Evolutionary conservation across 2,329 filamentous ascomycete species (phyloP).

Genomic region (Seiridium cupressi): DNA sequence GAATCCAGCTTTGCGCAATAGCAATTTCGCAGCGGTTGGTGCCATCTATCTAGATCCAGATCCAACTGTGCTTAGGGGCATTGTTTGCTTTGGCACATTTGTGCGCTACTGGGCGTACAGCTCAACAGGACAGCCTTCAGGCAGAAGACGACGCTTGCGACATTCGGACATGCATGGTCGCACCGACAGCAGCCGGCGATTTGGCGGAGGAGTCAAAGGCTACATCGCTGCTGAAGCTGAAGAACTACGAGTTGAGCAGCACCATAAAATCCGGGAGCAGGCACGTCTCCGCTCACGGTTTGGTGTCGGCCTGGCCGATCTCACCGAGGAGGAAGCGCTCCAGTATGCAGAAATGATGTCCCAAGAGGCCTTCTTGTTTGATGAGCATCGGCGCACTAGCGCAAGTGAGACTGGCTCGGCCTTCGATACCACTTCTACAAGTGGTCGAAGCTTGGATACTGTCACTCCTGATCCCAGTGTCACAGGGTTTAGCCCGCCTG

Average conservation of each 20-base stretch:
- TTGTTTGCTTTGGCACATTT: slow-evolving; percentile 83
- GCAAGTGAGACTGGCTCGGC: slow-evolving; percentile 49
- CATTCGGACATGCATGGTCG: slow-evolving; percentile 61
- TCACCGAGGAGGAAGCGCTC: slow-evolving; percentile 65
- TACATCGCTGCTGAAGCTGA: slow-evolving; percentile 85
- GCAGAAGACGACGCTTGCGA: slow-evolving; percentile 75
- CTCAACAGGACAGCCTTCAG: slow-evolving; percentile 72
- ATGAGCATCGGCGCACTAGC: slow-evolving; percentile 55
- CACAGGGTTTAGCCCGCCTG: slow-evolving; percentile 35
- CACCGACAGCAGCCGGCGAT: slow-evolving; percentile 44
- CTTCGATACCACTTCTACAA: slow-evolving; percentile 34
- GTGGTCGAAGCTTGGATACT: slow-evolving; percentile 38
- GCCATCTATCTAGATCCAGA: slow-evolving; percentile 87
- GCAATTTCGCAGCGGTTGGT: slow-evolving; percentile 77
- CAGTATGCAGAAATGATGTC: slow-evolving; percentile 66
- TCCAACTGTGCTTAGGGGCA: slow-evolving; percentile 77
- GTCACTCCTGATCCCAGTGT: slow-evolving; percentile 56
- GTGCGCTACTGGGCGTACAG: slow-evolving; percentile 94
- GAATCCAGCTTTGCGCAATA: slow-evolving; percentile 60
- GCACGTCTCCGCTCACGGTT: slow-evolving; percentile 75
- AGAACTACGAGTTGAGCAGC: slow-evolving; percentile 73
- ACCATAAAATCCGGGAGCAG: slow-evolving; percentile 64
- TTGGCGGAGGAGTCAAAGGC: slow-evolving; percentile 69
- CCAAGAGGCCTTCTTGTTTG: slow-evolving; percentile 55
- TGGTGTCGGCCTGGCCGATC: slow-evolving; percentile 71